phyloP scores from a whole-genome alignment of 225 moss, liverwort and hornwort genomes.

The Sphagnum contortum region DNA sequence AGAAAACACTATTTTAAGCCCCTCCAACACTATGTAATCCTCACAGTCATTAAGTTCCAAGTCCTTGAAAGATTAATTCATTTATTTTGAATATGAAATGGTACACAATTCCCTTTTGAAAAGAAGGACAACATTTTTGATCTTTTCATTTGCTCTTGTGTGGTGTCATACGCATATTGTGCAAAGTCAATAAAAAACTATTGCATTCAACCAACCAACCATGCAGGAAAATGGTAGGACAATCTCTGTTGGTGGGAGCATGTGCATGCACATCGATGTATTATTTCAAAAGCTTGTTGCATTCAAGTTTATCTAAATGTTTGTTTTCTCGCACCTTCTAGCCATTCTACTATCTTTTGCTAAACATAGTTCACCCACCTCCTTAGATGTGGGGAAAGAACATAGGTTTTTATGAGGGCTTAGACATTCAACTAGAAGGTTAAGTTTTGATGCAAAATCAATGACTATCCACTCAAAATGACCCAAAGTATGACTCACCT shows the following conservation, averaged over 20 bases:
- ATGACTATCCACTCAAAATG: too few relatives aligned
- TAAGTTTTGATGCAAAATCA: too few relatives aligned
- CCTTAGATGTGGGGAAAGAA: background rate
- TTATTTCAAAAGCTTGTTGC: background rate
- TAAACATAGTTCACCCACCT: background rate
- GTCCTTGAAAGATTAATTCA: too few relatives aligned
- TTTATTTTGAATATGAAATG: too few relatives aligned
- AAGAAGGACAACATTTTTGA: background rate
- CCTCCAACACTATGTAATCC: background rate
- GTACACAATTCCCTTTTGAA: too few relatives aligned
- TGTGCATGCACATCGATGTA: background rate
- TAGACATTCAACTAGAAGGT: too few relatives aligned
- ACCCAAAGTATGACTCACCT: too few relatives aligned
- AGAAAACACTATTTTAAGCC: background rate
- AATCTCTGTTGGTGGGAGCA: background rate
- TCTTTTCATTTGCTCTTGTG: background rate
- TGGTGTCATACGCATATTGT: slow-evolving; percentile 3
- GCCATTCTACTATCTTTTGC: background rate
- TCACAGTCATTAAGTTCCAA: background rate
- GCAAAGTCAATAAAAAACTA: background rate
- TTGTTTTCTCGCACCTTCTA: background rate
- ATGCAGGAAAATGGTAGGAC: background rate
- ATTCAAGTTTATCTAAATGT: background rate
- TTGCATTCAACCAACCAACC: background rate
- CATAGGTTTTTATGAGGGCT: too few relatives aligned